Conservation (phyloP, 2,329 filamentous ascomycete genomes). For the Fusarium sp. region DNA sequence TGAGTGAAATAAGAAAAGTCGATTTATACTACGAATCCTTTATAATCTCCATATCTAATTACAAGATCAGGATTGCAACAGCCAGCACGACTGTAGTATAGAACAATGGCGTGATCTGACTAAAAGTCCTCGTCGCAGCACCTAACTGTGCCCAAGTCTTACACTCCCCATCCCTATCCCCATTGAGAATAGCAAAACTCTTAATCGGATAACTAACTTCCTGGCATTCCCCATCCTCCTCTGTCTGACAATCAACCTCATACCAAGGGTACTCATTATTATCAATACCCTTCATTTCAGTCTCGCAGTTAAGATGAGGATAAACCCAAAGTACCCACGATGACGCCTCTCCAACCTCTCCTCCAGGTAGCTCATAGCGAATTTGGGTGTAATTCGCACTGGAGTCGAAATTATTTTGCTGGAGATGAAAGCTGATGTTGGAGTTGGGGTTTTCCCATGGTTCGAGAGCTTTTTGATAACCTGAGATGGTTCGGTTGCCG, state of each 20-base stretch:
- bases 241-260: background rate
- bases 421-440: background rate
- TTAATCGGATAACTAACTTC: background rate
- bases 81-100: too few relatives aligned
- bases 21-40: too few relatives aligned
- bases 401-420: background rate
- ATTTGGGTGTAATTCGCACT: background rate
- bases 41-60: too few relatives aligned
- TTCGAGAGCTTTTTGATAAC: background rate
- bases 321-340: background rate
- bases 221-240: background rate
- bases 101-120: fast-evolving
- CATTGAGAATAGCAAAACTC: background rate
- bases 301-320: background rate
- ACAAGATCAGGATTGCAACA: too few relatives aligned
- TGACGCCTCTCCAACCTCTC: fast-evolving
- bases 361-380: background rate
- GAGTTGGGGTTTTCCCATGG: background rate
- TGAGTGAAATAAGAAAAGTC: too few relatives aligned
- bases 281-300: background rate
- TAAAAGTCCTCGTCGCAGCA: background rate
- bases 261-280: background rate
- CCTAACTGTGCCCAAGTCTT: background rate
- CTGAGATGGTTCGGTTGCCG: background rate
- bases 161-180: background rate